Base-by-base conservation (phyloP, 75 land plant genomes). In the Larix kaempferi region DNA sequence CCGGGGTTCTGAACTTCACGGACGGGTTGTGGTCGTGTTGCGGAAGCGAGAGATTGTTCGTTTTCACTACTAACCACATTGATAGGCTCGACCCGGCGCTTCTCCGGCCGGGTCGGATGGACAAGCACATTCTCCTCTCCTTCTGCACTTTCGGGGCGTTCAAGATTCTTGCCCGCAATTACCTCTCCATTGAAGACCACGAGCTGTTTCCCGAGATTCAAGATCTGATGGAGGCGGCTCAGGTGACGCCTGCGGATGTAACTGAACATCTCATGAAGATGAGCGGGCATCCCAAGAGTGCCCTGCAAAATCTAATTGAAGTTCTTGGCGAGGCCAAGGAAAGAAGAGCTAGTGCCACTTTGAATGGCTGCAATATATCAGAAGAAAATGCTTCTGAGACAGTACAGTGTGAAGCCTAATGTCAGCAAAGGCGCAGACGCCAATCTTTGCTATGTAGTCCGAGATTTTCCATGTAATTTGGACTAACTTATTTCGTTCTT, bases 1-100 rank as follows among this genome's bases (percentile, higher is more conserved):
- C 86, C 3, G 90, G 82, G 14, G 7, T 89, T 21, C 75, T 89
- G 26, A 89, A 89, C 60, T 81, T 84, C 49, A 77, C 77, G 22
- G 90, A 89, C 64, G 88, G 90, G 23, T 29, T 89, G 44, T 86
- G 88, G 90, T 86, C 90, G 1, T 83, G 82, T 59, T 83, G 81
- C 69, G 88, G 84, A 23, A 79, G 80, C 35, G 88, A 81, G 74
- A 49, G 88, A 27, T 83, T 89, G 19, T 73, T 89, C 14, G 73
- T 86, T 14, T 79, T 89, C 65, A 89, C 90, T 11, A 84, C 90
- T 4, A 86, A 86, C 72, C 77, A 86, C 80, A 81, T 78, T 44
- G 88, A 89, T 57, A 62, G 73, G 59, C 76, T 89, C 21, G 90
- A 89, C 67, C 83, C 88, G 1, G 88, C 86, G 1, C 76, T 89